phyloP scores from a whole-genome alignment of 495 filamentous ascomycete species.

The Bryoglossum gracile region DNA sequence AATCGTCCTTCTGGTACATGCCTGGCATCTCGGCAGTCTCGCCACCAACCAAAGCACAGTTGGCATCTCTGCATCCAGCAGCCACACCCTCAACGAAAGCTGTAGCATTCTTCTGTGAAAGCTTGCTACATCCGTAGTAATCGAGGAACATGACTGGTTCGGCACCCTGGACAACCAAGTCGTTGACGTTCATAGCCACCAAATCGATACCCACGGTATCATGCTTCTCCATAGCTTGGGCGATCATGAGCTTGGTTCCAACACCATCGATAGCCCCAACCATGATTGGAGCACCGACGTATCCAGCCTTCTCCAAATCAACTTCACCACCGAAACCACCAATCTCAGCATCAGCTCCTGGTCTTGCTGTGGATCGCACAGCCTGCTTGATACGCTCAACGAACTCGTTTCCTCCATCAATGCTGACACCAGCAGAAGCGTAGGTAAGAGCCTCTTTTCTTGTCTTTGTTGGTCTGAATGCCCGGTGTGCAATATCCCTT shows the following conservation, averaged over 20 bases:
- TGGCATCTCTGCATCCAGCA: constrained; percentile 69
- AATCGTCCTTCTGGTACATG: constrained; percentile 74
- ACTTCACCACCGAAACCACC: constrained; percentile 93
- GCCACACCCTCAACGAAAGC: constrained; percentile 84
- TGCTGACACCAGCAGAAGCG: constrained; percentile 85
- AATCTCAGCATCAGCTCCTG: constrained; percentile 83
- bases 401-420: constrained; percentile 84
- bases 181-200: constrained; percentile 98
- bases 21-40: constrained; percentile 98
- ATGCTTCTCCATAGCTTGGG: constrained; percentile 79
- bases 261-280: constrained; percentile 93
- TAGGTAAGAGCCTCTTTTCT: constrained; percentile 67
- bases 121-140: constrained; percentile 84
- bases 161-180: constrained; percentile 90
- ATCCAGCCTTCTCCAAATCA: constrained; percentile 71
- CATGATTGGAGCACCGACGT: constrained; percentile 63
- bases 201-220: constrained; percentile 92
- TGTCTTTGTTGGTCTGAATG: constrained; percentile 33
- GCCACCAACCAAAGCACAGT: constrained; percentile 86
- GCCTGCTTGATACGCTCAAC: constrained; percentile 76
- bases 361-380: constrained; percentile 68
- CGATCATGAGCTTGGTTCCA: constrained; percentile 93
- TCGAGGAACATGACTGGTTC: constrained; percentile 93
- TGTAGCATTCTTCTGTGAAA: constrained; percentile 68
- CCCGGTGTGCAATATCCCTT: constrained; percentile 82